Percentiles rank a stretch among this genome's conserved stretches.
phyloP scores from a whole-genome alignment of 139 green algal species.

The Spirogloea muscicola region DNA sequence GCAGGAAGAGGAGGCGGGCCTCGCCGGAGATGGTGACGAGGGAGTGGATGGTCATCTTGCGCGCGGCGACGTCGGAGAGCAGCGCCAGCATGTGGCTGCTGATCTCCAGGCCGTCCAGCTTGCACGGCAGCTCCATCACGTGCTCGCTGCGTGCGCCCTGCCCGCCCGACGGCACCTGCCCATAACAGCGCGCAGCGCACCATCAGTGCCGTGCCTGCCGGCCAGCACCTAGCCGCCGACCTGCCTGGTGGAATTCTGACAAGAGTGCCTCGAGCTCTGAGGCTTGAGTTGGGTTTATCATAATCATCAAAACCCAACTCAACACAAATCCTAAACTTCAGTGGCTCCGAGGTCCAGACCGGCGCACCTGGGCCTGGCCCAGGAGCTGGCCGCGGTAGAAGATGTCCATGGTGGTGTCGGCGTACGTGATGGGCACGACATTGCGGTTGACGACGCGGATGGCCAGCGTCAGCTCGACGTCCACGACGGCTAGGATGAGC shows the following conservation, averaged over 20 bases:
- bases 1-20: background rate
- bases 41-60: background rate
- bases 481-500: constrained; percentile 2
- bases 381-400: constrained; percentile 2
- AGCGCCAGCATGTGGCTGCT: constrained; percentile 1
- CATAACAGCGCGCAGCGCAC: no score
- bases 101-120: constrained; percentile 13
- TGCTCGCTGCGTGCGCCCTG: background rate
- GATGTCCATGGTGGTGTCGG: constrained; percentile 9
- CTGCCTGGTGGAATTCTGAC: no score
- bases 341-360: no score
- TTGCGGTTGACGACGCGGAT: background rate
- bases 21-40: constrained; percentile 13
- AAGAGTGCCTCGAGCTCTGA: no score
- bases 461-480: background rate
- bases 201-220: no score
- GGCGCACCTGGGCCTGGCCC: background rate
- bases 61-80: background rate
- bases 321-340: no score
- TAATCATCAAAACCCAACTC: no score
- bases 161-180: constrained; percentile 12
- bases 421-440: background rate
- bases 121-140: constrained; percentile 1
- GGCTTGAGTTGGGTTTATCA: no score
- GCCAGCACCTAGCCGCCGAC: no score